Conservation (phyloP, 164 flowering plant species). For the Pachysandra terminalis region DNA sequence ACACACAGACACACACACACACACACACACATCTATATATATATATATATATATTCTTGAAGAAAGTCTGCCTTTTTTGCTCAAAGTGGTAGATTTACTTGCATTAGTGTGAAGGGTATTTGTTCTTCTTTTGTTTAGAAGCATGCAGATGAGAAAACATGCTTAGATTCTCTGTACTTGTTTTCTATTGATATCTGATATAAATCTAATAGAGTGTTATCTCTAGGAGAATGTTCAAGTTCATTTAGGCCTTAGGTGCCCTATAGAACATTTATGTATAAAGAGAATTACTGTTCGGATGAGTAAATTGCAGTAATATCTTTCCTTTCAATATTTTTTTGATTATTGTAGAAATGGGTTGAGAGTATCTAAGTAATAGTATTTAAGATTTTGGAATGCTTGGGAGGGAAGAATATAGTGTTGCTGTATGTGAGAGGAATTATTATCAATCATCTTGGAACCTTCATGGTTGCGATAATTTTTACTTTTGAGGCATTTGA, state of each 20-base stretch:
- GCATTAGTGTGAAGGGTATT: neutral
- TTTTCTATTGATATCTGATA: neutral
- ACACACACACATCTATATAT: no score
- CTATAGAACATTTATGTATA: neutral
- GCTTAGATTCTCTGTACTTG: neutral
- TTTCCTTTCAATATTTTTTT: neutral
- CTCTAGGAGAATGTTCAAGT: neutral
- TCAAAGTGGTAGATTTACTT: neutral
- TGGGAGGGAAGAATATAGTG: neutral
- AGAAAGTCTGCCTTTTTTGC: neutral
- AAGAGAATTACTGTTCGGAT: neutral
- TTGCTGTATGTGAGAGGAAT: neutral
- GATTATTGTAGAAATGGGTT: neutral
- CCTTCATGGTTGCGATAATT: neutral
- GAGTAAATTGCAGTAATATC: neutral
- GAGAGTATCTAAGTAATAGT: no score
- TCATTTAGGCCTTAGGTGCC: neutral
- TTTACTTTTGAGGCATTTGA: neutral
- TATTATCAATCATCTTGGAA: neutral
- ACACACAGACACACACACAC: no score
- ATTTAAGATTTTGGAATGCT: neutral
- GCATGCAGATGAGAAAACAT: neutral
- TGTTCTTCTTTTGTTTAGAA: neutral
- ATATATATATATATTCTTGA: neutral
- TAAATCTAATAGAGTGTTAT: neutral